Base-by-base conservation (phyloP, 352 stramenopile species). In the Phytopythium mirpurense region DNA sequence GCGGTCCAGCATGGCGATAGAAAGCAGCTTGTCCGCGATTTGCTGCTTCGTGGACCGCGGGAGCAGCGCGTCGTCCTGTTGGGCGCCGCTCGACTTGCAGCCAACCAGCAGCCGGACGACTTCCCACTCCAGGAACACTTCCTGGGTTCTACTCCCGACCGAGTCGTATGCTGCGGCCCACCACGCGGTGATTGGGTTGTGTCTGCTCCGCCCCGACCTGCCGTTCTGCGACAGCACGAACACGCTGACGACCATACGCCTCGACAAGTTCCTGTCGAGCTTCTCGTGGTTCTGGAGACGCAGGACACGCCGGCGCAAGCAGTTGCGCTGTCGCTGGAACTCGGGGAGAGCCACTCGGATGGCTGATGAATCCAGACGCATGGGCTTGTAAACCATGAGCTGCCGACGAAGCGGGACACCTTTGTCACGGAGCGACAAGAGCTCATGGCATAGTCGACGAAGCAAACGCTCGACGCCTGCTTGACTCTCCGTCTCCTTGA, bases 101-200 rank as follows among this genome's bases (percentile, higher is more conserved):
- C 63, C 57, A 8, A 54, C 65, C 23, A 93, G 58, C n/a, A 93
- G 60, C 47, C 76, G 56, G 3, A 90, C 63, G 5, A 90, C 59
- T 21, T 85, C 70, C 65, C 68, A 84, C 49, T 93, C 76, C n/a
- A 93, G 60, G 49, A 83, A 90, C 40, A 90, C 61, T 19, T 72
- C 66, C 29, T 88, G 63, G 5, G 67, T 51, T 11, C 51, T 62
- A 12, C 60, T 69, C 2, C 62, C 58, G 3, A 46, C 43, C 15
- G 77, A 73, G 24, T 85, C 63, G 56, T 90, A 88, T n/a, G 75
- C 77, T n/a, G 56, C 67, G 1, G 86, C 48, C 74, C 73, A 90
- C 26, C 73, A 90, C 9, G 54, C 11, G 10, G 12, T 23, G 19
- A 10, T 16, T 11, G 6, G 15, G 21, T 34, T 16, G 5, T 35